Percentiles rank a stretch among this genome's conserved stretches.
Evolutionary conservation across 352 stramenopile genomes (phyloP).

Genomic region (Globisporangium canariense): DNA sequence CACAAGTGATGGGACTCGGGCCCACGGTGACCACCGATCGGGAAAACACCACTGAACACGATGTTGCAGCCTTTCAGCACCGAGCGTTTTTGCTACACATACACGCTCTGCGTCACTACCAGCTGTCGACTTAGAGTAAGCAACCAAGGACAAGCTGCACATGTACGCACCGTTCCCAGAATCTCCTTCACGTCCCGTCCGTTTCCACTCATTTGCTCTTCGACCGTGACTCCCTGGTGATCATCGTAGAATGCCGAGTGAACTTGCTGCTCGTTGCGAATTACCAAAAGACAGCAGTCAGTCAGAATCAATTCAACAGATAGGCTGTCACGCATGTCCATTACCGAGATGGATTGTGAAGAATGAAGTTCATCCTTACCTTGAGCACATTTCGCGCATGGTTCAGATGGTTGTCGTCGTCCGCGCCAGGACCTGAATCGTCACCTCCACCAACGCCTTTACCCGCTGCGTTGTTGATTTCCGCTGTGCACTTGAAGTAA

Average conservation of each 20-base stretch:
- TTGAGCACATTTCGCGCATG: constrained; percentile 60
- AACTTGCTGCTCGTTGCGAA: constrained; percentile 30
- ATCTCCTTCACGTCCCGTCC: constrained; percentile 69
- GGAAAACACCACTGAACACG: constrained; percentile 83
- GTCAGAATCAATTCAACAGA: neutral
- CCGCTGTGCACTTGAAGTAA: constrained; percentile 75
- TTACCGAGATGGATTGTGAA: neutral
- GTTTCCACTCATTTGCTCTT: constrained; percentile 70
- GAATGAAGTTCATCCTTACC: constrained; percentile 22
- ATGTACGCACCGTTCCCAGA: constrained; percentile 42
- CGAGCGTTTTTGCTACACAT: constrained; percentile 58
- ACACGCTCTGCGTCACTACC: neutral
- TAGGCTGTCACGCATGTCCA: neutral
- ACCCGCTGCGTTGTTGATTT: constrained; percentile 84
- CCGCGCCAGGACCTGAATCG: constrained; percentile 22
- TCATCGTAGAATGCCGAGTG: constrained; percentile 60
- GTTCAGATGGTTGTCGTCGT: constrained; percentile 45
- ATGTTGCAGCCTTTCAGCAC: constrained; percentile 64
- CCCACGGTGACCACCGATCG: constrained; percentile 45
- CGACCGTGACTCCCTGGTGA: constrained; percentile 46
- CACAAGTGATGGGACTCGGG: constrained; percentile 74
- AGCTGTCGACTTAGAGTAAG: no score
- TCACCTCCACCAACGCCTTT: constrained; percentile 41
- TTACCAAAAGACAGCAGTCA: constrained; percentile 1
- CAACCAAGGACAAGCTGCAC: no score